These are phyloP conservation scores for Leishmania guyanensis DNA, from an alignment of 208 protist genomes.

Conservation along the genomic window DNA sequence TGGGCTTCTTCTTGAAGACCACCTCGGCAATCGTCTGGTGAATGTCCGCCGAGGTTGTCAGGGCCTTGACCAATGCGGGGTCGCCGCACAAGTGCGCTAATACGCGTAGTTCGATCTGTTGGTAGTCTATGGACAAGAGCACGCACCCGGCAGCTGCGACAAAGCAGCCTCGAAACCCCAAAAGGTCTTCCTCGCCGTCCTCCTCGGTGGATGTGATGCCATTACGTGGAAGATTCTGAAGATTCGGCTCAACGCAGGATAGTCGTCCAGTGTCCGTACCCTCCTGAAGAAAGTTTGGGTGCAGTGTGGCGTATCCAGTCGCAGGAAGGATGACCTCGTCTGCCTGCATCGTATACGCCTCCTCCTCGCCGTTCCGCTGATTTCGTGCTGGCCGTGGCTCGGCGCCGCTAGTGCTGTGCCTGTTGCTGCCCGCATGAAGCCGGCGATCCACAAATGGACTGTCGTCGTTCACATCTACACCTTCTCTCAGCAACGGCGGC, in stretches of 20 bases:
- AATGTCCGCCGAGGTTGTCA: constrained; percentile 78
- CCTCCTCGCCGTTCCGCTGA: constrained; percentile 6
- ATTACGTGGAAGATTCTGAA: constrained; percentile 86
- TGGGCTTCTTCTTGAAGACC: constrained; percentile 71
- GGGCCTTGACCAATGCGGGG: constrained; percentile 51
- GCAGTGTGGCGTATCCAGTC: constrained; percentile 41
- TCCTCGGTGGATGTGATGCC: constrained; percentile 19
- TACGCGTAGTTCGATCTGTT: constrained; percentile 91
- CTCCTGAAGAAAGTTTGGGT: constrained; percentile 87
- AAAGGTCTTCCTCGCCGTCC: constrained; percentile 35
- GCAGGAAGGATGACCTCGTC: constrained; percentile 22
- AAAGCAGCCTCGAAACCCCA: constrained; percentile 81
- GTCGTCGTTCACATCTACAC: constrained; percentile 9
- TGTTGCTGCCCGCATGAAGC: constrained; percentile 9
- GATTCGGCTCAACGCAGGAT: constrained; percentile 88
- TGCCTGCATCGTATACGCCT: constrained; percentile 13
- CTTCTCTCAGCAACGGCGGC: constrained; percentile 16
- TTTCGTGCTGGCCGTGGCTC: constrained; percentile 1
- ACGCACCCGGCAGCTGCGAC: constrained; percentile 53
- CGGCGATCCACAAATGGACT: constrained; percentile 29
- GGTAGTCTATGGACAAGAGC: constrained; percentile 88
- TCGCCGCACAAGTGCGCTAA: constrained; percentile 89
- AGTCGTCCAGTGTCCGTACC: constrained; percentile 91
- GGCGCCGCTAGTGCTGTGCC: background rate
- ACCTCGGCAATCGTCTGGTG: constrained; percentile 77